Percentiles rank a stretch among this genome's conserved stretches.
Evolutionary conservation across 140 eudicot genomes (phyloP).

Genomic region (Anethum foeniculum): DNA sequence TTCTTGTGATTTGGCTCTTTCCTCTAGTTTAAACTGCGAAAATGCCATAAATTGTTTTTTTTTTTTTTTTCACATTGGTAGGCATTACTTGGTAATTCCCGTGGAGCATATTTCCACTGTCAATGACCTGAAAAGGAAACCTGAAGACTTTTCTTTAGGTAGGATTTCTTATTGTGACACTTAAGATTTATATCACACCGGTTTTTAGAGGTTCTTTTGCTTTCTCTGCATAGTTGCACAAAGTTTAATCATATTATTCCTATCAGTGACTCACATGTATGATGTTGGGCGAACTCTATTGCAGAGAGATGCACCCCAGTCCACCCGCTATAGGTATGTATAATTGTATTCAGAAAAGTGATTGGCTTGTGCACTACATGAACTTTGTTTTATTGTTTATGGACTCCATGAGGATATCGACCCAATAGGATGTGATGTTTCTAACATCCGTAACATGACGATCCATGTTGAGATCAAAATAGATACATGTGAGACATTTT

Average conservation of each 20-base stretch:
- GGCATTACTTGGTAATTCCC: constrained; percentile 92
- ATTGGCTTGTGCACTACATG: no score
- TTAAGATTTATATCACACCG: not conserved
- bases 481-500: no score
- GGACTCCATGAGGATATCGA: no score
- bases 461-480: no score
- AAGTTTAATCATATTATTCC: constrained; percentile 9
- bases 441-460: no score
- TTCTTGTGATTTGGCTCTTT: not conserved
- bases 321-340: constrained; percentile 46
- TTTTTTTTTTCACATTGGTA: constrained; percentile 18
- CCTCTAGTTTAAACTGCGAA: not conserved
- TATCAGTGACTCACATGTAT: constrained; percentile 72
- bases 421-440: no score
- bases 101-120: constrained; percentile 78
- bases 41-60: no score
- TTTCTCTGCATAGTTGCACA: not conserved
- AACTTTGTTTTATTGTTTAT: no score
- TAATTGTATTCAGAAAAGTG: not conserved
- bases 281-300: constrained; percentile 61
- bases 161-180: not conserved
- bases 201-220: not conserved
- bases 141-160: constrained; percentile 65
- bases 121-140: constrained; percentile 39
- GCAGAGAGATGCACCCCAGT: constrained; percentile 56